A percentile compares a stretch with the other conserved stretches of the same genome.
Conservation (phyloP, 169 alveolate genomes). For the Eimeria maxima region DNA sequence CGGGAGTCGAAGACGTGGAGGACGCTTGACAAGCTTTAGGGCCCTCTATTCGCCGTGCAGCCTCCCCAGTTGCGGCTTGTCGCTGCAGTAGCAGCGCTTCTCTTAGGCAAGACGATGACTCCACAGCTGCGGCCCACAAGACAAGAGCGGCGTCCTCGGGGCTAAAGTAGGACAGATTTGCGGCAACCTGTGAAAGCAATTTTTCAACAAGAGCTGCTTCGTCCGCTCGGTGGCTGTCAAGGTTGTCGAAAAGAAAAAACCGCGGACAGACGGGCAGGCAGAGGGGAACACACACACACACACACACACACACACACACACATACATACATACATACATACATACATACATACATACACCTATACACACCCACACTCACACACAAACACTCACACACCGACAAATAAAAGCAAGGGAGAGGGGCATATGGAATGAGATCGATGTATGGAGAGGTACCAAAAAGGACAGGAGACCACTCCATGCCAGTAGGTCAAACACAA, state of each 20-base stretch:
- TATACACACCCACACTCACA: neutral
- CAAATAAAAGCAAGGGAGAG: no score
- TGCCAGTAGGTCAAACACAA: neutral
- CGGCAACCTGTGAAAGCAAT: neutral
- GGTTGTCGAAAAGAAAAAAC: neutral
- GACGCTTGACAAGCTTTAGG: neutral
- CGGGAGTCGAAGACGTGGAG: neutral
- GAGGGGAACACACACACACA: neutral
- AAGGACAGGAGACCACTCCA: neutral
- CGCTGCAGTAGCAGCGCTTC: slow-evolving; percentile 38
- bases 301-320: slow-evolving; percentile 18
- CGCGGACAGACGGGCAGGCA: neutral
- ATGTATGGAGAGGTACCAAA: no score
- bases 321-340: neutral
- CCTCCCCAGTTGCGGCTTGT: neutral
- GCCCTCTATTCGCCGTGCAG: neutral
- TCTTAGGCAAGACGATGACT: neutral
- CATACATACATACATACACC: neutral
- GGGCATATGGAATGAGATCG: no score
- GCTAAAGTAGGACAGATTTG: neutral
- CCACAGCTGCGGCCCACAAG: slow-evolving; percentile 25
- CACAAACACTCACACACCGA: neutral
- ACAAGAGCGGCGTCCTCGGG: slow-evolving; percentile 53
- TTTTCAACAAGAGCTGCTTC: slow-evolving; percentile 1
- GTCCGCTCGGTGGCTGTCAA: slow-evolving; percentile 35